These are phyloP conservation scores for Rhodotorula sp. DNA, from an alignment of 1,284 basidiomycete genomes.

Conservation along the genomic window DNA sequence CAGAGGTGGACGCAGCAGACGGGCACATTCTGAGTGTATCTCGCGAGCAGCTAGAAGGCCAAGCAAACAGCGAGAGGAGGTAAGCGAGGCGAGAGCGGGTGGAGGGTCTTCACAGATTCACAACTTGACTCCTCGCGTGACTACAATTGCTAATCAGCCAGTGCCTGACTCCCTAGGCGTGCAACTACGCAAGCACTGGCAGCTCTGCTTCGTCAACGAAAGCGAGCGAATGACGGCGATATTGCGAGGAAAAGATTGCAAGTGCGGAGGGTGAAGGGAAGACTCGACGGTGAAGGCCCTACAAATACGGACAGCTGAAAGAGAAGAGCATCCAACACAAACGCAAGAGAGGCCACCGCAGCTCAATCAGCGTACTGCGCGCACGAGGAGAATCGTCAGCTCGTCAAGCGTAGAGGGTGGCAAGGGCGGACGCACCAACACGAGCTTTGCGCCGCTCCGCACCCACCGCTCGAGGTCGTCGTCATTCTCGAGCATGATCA, in stretches of 20 bases:
- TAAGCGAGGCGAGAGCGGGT: too few relatives aligned
- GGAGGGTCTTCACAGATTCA: too few relatives aligned
- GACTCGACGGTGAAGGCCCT: background rate
- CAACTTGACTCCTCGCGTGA: background rate
- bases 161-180: background rate
- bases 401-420: background rate
- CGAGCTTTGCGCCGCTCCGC: constrained; percentile 37
- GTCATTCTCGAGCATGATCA: constrained; percentile 40
- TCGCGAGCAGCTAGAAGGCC: too few relatives aligned
- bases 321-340: background rate
- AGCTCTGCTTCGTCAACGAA: background rate
- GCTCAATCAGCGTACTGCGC: constrained; percentile 27
- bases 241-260: too few relatives aligned
- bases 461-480: constrained; percentile 43
- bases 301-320: background rate
- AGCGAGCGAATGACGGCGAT: background rate
- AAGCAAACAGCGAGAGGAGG: too few relatives aligned
- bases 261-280: too few relatives aligned
- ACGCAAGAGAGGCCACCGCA: background rate
- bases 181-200: too few relatives aligned
- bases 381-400: background rate
- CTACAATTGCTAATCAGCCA: background rate
- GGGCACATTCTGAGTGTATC: constrained; percentile 32
- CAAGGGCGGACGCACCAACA: constrained; percentile 30
- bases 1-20: constrained; percentile 19